Evolutionary conservation across 2,329 filamentous ascomycete genomes (phyloP).

Genomic region (Didymella lethalis): DNA sequence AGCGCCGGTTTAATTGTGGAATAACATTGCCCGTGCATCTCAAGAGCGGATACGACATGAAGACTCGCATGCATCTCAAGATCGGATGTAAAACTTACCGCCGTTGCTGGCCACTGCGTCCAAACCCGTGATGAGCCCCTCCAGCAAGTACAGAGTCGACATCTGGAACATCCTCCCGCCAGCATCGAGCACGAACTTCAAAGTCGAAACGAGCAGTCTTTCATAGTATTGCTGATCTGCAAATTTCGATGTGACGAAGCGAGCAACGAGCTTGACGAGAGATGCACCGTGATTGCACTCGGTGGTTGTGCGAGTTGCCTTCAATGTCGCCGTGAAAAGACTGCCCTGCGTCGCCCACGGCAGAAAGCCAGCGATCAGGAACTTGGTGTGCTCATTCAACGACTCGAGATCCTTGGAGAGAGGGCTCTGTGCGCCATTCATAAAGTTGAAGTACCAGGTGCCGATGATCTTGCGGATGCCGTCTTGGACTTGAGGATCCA

Average conservation of each 20-base stretch:
- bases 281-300: conserved; percentile 53
- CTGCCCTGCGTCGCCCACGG: conserved; percentile 58
- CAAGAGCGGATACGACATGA: neutral
- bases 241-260: conserved; percentile 33
- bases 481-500: conserved; percentile 55
- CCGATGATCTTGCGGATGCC: conserved; percentile 57
- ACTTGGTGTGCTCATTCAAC: conserved; percentile 36
- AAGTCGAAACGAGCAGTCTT: conserved; percentile 40
- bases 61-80: neutral
- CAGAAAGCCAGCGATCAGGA: conserved; percentile 54
- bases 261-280: conserved; percentile 48
- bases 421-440: conserved; percentile 16
- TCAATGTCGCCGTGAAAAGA: conserved; percentile 53
- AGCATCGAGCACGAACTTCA: conserved; percentile 49
- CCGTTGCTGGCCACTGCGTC: neutral
- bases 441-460: conserved; percentile 54
- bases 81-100: conserved; percentile 1
- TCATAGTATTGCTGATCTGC: conserved; percentile 22
- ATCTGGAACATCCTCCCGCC: conserved; percentile 51
- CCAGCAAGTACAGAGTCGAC: conserved; percentile 53
- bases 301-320: conserved; percentile 38
- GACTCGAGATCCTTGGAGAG: conserved; percentile 8
- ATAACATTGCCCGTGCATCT: neutral
- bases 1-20: neutral
- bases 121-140: conserved; percentile 53